Evolutionary conservation across 2,329 filamentous ascomycete species (phyloP).

Genomic region (Pleomassaria siparia): DNA sequence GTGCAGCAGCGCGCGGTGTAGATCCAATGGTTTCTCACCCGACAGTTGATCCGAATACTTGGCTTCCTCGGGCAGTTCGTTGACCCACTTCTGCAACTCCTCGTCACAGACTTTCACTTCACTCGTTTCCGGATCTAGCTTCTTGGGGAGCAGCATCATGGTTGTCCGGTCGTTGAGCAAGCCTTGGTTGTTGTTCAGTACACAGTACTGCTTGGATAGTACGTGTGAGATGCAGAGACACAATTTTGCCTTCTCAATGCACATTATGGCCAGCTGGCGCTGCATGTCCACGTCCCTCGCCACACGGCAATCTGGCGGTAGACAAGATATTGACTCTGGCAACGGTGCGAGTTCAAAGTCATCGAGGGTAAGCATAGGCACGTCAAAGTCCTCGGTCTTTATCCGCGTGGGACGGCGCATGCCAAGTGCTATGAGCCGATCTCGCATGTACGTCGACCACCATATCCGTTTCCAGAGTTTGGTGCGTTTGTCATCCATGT

Average conservation of each 20-base stretch:
- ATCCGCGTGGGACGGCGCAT: slow-evolving; percentile 92
- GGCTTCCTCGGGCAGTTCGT: slow-evolving; percentile 70
- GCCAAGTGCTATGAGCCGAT: slow-evolving; percentile 86
- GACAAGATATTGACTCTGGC: slow-evolving; percentile 66
- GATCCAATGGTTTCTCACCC: slow-evolving; percentile 62
- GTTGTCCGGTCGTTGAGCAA: slow-evolving; percentile 68
- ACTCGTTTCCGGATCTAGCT: slow-evolving; percentile 77
- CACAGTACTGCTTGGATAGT: slow-evolving; percentile 87
- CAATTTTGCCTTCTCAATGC: slow-evolving; percentile 86
- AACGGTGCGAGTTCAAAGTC: slow-evolving; percentile 81
- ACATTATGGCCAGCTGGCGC: slow-evolving; percentile 79
- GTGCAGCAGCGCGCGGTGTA: slow-evolving; percentile 84
- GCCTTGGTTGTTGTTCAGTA: slow-evolving; percentile 80
- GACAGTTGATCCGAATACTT: slow-evolving; percentile 65
- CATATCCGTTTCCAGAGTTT: slow-evolving; percentile 93
- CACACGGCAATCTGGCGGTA: slow-evolving; percentile 70
- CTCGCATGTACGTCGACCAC: slow-evolving; percentile 97
- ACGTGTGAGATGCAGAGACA: slow-evolving; percentile 89
- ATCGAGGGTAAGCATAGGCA: slow-evolving; percentile 80
- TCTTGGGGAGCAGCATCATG: slow-evolving; percentile 92
- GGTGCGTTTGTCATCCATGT: slow-evolving; percentile 72
- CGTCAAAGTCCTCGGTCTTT: slow-evolving; percentile 90
- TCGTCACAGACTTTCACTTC: slow-evolving; percentile 78
- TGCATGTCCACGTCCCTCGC: slow-evolving; percentile 73
- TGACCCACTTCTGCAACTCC: slow-evolving; percentile 76